These are phyloP conservation scores for Penicillium sclerotigenum DNA, from an alignment of 2,329 filamentous ascomycete genomes.

Conservation along the genomic window DNA sequence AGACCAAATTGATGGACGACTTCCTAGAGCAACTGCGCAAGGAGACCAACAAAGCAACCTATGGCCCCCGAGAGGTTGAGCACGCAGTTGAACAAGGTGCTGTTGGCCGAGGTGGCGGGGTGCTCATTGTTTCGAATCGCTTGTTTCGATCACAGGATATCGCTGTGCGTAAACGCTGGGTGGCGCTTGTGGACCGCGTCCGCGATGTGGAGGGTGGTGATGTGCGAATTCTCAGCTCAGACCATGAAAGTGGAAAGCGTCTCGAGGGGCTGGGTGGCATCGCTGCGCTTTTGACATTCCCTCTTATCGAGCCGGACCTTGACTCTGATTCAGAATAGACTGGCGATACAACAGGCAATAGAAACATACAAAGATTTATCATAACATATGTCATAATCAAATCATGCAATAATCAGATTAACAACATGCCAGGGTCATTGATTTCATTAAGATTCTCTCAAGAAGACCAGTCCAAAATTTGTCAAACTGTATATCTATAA, in stretches of 20 bases:
- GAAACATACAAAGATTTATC: neutral
- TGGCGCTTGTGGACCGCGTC: slow-evolving; percentile 83
- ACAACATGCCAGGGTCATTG: neutral
- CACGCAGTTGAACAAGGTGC: slow-evolving; percentile 82
- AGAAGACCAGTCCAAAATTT: neutral
- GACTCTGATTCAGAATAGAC: slow-evolving; percentile 52
- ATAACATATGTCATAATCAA: neutral
- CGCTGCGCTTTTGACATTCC: slow-evolving; percentile 86
- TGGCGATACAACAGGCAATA: neutral
- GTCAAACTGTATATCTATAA: neutral
- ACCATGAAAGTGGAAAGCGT: slow-evolving; percentile 88
- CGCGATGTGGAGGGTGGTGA: slow-evolving; percentile 77
- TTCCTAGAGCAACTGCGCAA: slow-evolving; percentile 74
- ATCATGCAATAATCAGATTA: neutral
- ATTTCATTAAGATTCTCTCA: neutral
- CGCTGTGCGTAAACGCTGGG: slow-evolving; percentile 72
- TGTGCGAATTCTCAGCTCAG: slow-evolving; percentile 81
- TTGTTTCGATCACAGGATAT: slow-evolving; percentile 83
- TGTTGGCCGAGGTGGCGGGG: slow-evolving; percentile 79
- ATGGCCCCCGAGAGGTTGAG: slow-evolving; percentile 78
- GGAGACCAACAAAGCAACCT: slow-evolving; percentile 87
- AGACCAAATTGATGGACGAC: slow-evolving; percentile 79
- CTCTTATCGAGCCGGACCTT: slow-evolving; percentile 76
- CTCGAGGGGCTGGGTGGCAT: slow-evolving; percentile 82
- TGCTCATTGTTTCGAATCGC: slow-evolving; percentile 80